Evolutionary conservation across 78 protist genomes (phyloP), one percentile per base, ranked within the genome.

Genomic region (Parvularia atlantis): DNA sequence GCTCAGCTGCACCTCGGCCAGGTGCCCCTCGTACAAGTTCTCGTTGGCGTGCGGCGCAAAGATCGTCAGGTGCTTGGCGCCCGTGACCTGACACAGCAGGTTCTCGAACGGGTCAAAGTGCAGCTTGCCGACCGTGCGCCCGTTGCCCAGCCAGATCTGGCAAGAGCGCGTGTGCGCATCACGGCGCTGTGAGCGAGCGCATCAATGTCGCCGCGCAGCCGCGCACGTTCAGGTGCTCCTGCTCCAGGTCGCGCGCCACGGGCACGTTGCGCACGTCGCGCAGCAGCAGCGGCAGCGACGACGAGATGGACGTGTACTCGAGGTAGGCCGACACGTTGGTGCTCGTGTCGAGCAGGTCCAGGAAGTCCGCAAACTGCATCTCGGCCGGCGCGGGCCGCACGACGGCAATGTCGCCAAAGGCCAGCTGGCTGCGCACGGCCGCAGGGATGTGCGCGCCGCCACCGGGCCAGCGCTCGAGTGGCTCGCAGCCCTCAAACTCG

Each of bases 31-130:
- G 57, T 66, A 66, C 36, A 66, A 7, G 40, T 17, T 33, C 52
- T 66, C 71, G 33, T 66, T 66, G 19, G 2, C 35, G 52, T 33
- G 54, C 44, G 71, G 71, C 20, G 7, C 43, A 13, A 40, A 37
- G 30, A 66, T 7, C 35, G 57, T 50, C 5, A 66, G 36, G 19
- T 20, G 13, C 52, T 66, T 66, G 35, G 3, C 17, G 24, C 71
- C 71, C 37, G 22, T 6, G 14, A 66, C n/a, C 17, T n/a, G 43
- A 7, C 37, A 31, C 71, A 66, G 7, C 17, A 40, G 44, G 52
- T 66, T 66, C 36, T 66, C 71, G 52, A 16, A 66, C 14, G 44
- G 61, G 13, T 66, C 71, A 36, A 66, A 66, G 57, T 66, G 71
- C 53, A 37, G 52, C 36, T 40, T 33, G 19, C 71, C 71, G 26